phyloP scores from a whole-genome alignment of 257 asterid genomes.

The Solanum sparsipilum region DNA sequence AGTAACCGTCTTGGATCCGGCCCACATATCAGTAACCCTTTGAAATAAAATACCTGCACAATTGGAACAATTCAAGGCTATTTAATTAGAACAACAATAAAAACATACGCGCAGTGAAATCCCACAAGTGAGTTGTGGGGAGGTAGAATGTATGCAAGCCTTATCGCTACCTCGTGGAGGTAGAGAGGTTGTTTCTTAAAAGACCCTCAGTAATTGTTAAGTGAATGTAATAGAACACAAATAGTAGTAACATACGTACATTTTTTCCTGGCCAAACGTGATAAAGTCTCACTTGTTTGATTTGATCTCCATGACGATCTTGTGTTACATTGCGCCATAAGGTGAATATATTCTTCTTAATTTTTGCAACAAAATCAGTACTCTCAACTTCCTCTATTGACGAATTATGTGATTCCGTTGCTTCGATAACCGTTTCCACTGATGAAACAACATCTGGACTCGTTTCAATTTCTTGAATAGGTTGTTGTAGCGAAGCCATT shows the following conservation, averaged over 20 bases:
- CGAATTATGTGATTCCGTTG: background rate
- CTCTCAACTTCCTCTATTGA: background rate
- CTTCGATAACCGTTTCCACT: background rate
- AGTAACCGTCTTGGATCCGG: conserved; percentile 15
- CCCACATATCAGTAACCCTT: conserved; percentile 13
- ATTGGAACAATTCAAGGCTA: background rate
- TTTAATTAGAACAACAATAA: no score
- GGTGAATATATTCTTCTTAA: background rate
- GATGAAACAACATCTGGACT: background rate
- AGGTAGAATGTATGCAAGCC: no score
- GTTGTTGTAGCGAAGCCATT: background rate
- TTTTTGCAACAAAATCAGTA: background rate
- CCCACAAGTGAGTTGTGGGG: no score
- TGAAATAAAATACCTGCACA: conserved; percentile 11
- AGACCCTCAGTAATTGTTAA: background rate
- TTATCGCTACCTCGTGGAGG: no score
- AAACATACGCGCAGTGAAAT: no score
- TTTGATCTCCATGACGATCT: background rate
- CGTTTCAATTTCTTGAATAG: background rate
- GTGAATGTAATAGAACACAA: background rate
- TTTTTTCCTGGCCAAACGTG: background rate
- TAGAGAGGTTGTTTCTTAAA: no score
- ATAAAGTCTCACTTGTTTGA: background rate
- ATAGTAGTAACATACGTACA: background rate
- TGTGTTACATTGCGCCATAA: background rate